Conservation (phyloP, 345 rosid species). For the Citrus australasica region DNA sequence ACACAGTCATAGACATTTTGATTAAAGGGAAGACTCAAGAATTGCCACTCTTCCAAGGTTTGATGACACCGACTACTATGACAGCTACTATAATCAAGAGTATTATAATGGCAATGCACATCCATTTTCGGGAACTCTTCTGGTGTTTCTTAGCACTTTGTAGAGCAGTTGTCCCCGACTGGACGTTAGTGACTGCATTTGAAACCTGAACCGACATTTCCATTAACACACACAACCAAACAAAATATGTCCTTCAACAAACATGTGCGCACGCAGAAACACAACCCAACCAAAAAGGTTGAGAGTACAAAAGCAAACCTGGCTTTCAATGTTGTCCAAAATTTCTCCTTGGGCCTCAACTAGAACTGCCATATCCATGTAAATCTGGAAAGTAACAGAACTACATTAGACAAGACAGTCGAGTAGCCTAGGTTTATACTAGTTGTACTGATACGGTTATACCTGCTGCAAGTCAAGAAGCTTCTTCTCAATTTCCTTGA, state of each 20-base stretch:
- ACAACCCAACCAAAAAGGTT: neutral
- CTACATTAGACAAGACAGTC: conserved; percentile 10
- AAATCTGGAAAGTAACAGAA: conserved; percentile 38
- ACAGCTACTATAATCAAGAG: conserved; percentile 40
- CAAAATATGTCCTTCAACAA: conserved; percentile 1
- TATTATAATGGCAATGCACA: conserved; percentile 44
- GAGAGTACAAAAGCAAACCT: conserved; percentile 39
- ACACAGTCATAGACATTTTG: neutral
- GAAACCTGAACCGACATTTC: conserved; percentile 38
- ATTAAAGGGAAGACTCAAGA: conserved; percentile 21
- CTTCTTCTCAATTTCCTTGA: conserved; percentile 79
- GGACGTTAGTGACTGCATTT: conserved; percentile 42
- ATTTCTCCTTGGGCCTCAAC: conserved; percentile 75
- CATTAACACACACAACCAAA: conserved; percentile 15
- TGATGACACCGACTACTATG: conserved; percentile 35
- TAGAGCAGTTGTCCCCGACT: conserved; percentile 38
- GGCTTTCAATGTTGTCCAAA: conserved; percentile 64
- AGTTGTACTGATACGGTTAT: neutral
- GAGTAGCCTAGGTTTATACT: neutral
- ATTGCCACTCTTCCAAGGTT: conserved; percentile 39
- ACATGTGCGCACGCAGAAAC: neutral
- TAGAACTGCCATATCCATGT: conserved; percentile 69
- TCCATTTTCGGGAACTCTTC: conserved; percentile 42
- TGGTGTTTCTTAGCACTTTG: conserved; percentile 40
- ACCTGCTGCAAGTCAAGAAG: conserved; percentile 94